Evolutionary conservation across 352 stramenopile species (phyloP).

Genomic region (Aphanomyces stellatus): DNA sequence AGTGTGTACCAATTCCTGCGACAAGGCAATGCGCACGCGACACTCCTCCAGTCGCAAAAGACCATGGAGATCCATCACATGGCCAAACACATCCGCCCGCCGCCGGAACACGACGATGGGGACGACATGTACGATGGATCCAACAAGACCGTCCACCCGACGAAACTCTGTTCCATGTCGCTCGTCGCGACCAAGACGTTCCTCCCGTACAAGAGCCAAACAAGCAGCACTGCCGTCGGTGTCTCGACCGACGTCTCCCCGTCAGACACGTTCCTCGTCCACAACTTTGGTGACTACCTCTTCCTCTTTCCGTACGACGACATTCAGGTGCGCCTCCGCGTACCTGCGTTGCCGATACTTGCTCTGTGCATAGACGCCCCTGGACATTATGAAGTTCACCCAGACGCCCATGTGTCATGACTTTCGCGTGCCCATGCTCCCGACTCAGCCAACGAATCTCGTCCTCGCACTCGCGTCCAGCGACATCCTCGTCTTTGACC

Average conservation of each 20-base stretch:
- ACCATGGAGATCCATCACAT: not conserved
- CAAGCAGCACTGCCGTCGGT: no score
- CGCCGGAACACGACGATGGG: no score
- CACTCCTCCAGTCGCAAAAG: no score
- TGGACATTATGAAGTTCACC: constrained; percentile 12
- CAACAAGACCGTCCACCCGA: not conserved
- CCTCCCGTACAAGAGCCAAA: constrained; percentile 9
- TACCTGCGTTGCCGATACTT: not conserved
- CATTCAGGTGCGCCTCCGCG: not conserved
- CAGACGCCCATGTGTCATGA: constrained; percentile 9
- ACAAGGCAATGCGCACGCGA: no score
- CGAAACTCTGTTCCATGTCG: constrained; percentile 4
- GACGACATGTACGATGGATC: not conserved
- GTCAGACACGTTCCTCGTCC: constrained; percentile 12
- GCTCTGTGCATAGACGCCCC: not conserved
- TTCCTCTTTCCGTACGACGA: constrained; percentile 9
- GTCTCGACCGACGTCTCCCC: not conserved
- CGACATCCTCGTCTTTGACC: constrained; percentile 18
- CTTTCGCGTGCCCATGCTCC: constrained; percentile 19
- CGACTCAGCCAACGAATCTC: constrained; percentile 14
- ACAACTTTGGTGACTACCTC: constrained; percentile 15
- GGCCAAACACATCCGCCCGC: not conserved
- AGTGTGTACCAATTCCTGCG: constrained; percentile 14
- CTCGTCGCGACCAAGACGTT: constrained; percentile 16
- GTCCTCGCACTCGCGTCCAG: constrained; percentile 10